These are phyloP conservation scores for Xylaria sp. DNA, from an alignment of 2,329 filamentous ascomycete genomes.

Conservation along the genomic window DNA sequence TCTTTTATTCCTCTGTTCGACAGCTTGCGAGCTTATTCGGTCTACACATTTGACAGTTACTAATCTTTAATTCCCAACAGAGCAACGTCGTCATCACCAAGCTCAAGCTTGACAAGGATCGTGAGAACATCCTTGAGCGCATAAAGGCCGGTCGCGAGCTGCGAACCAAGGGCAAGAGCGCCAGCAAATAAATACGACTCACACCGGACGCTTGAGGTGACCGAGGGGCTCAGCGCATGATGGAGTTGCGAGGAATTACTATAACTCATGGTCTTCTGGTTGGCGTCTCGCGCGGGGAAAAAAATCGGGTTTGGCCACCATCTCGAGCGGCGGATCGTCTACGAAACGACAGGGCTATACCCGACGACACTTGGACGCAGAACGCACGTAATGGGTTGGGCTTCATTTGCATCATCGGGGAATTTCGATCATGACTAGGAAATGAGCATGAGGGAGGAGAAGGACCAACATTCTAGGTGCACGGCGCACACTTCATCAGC, in stretches of 20 bases:
- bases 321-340: slow-evolving; percentile 16
- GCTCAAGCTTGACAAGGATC: slow-evolving; percentile 71
- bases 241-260: slow-evolving; percentile 21
- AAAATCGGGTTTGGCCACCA: slow-evolving; percentile 36
- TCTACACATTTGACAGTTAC: neutral
- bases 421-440: slow-evolving; percentile 30
- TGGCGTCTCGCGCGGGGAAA: slow-evolving; percentile 34
- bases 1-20: neutral
- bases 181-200: slow-evolving; percentile 58
- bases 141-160: slow-evolving; percentile 84
- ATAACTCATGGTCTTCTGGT: slow-evolving; percentile 27
- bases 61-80: slow-evolving; percentile 56
- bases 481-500: slow-evolving; percentile 35
- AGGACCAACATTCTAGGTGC: slow-evolving; percentile 49
- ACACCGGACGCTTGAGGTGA: slow-evolving; percentile 23
- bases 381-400: slow-evolving; percentile 32
- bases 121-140: slow-evolving; percentile 87
- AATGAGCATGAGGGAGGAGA: slow-evolving; percentile 20
- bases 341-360: slow-evolving; percentile 12
- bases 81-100: slow-evolving; percentile 73
- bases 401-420: slow-evolving; percentile 37
- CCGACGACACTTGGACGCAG: slow-evolving; percentile 38
- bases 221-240: slow-evolving; percentile 15
- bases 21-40: neutral
- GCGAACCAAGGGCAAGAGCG: slow-evolving; percentile 76